Conservation (phyloP, 768 basidiomycete species). For the Suillus plorans region DNA sequence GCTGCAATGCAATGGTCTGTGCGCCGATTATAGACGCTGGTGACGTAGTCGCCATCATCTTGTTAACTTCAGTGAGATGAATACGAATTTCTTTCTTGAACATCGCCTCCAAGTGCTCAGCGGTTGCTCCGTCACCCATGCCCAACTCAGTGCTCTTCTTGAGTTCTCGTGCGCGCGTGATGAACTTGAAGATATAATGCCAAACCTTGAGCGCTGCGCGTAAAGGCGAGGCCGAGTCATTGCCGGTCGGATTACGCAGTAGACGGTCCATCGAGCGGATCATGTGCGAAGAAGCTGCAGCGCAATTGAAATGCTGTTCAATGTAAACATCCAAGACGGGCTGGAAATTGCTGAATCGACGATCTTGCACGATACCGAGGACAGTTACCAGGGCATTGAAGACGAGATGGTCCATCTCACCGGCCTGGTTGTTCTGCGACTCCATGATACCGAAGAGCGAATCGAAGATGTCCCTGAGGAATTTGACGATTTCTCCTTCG, state of each 20-base stretch:
- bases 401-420: slow-evolving; percentile 81
- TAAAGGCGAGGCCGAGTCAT: slow-evolving; percentile 73
- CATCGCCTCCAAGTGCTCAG: slow-evolving; percentile 78
- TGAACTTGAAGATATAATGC: slow-evolving; percentile 96
- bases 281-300: slow-evolving; percentile 79
- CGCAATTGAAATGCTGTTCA: slow-evolving; percentile 81
- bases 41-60: slow-evolving; percentile 80
- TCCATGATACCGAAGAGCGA: slow-evolving; percentile 87
- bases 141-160: slow-evolving; percentile 81
- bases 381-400: slow-evolving; percentile 92
- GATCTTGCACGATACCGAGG: slow-evolving; percentile 89
- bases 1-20: slow-evolving; percentile 90
- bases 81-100: slow-evolving; percentile 83
- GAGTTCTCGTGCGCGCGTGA: slow-evolving; percentile 84
- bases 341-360: slow-evolving; percentile 93
- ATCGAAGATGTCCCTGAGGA: slow-evolving; percentile 88
- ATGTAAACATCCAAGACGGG: slow-evolving; percentile 94
- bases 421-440: slow-evolving; percentile 68
- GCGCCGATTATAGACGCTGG: slow-evolving; percentile 93
- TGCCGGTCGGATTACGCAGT: slow-evolving; percentile 66
- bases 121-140: slow-evolving; percentile 77
- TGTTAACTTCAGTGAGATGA: slow-evolving; percentile 78
- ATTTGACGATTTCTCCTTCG: slow-evolving; percentile 94
- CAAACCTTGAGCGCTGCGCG: slow-evolving; percentile 93
- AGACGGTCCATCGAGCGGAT: slow-evolving; percentile 86